Conservation (phyloP, 257 asterid genomes). For the Perilla frutescens region DNA sequence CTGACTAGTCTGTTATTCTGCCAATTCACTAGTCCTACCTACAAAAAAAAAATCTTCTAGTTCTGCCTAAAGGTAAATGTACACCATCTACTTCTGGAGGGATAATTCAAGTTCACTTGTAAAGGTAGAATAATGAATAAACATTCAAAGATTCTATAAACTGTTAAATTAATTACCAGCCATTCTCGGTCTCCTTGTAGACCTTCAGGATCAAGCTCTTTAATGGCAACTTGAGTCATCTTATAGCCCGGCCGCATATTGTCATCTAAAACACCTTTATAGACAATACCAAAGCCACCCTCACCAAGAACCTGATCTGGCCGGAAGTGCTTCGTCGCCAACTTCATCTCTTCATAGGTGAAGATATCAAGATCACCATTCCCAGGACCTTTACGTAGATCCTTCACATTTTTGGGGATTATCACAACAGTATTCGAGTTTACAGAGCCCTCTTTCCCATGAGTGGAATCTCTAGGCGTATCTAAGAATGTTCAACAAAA, state of each 20-base stretch:
- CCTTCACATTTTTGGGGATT: conserved; percentile 71
- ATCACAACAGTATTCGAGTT: conserved; percentile 49
- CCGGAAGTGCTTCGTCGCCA: conserved; percentile 88
- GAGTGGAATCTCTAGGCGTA: conserved; percentile 40
- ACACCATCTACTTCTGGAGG: background rate
- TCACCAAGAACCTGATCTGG: conserved; percentile 90
- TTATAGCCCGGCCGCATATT: conserved; percentile 68
- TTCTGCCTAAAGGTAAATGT: background rate
- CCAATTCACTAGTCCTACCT: background rate
- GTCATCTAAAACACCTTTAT: conserved; percentile 85
- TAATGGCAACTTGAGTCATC: conserved; percentile 75
- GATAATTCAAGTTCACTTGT: background rate
- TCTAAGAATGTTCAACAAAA: conserved; percentile 31
- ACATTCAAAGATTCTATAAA: background rate
- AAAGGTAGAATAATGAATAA: background rate
- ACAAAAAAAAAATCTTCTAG: background rate
- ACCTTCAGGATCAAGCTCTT: conserved; percentile 94
- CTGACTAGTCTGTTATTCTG: background rate
- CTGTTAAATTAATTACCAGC: conserved; percentile 62
- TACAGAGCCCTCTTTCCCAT: conserved; percentile 49
- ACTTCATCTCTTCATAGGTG: conserved; percentile 87
- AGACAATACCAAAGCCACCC: conserved; percentile 94
- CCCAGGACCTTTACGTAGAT: conserved; percentile 75
- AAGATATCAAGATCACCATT: conserved; percentile 79
- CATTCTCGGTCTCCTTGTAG: conserved; percentile 95